These are phyloP conservation scores for Leishmania turanica DNA, from an alignment of 208 protist genomes.

Conservation along the genomic window DNA sequence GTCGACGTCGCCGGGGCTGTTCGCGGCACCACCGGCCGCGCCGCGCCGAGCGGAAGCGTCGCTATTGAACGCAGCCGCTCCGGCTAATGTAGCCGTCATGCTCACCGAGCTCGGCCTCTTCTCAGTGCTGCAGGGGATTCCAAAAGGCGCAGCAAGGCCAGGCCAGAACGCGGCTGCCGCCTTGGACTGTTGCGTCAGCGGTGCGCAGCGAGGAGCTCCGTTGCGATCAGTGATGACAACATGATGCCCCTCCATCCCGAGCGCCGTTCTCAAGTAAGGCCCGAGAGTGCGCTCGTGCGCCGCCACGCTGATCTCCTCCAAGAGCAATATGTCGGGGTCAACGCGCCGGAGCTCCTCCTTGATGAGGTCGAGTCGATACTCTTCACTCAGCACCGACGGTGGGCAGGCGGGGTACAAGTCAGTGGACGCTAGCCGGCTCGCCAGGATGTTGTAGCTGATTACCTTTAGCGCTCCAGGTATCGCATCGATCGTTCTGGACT, in stretches of 20 bases:
- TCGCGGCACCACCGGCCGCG: background rate
- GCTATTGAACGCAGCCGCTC: background rate
- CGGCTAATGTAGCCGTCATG: background rate
- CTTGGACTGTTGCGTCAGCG: constrained; percentile 5
- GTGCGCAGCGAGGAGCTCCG: constrained; percentile 48
- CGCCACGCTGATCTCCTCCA: constrained; percentile 82
- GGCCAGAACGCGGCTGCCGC: background rate
- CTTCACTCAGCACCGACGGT: constrained; percentile 63
- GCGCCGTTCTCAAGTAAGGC: constrained; percentile 41
- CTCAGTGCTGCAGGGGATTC: background rate
- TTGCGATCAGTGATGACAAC: constrained; percentile 68
- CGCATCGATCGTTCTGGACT: constrained; percentile 9
- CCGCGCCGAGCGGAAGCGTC: background rate
- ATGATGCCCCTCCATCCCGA: constrained; percentile 66
- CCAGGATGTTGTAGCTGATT: constrained; percentile 85
- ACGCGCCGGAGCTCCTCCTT: constrained; percentile 57
- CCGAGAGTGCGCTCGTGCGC: constrained; percentile 63
- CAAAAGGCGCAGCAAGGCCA: background rate
- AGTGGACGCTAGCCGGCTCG: constrained; percentile 66
- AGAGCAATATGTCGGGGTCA: constrained; percentile 63
- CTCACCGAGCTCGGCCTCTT: background rate
- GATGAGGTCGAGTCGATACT: constrained; percentile 70
- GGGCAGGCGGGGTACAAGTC: constrained; percentile 78
- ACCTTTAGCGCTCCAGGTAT: constrained; percentile 49
- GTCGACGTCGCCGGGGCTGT: background rate